These are phyloP conservation scores for Pholiota adiposa DNA, from an alignment of 1,284 basidiomycete species.

Conservation along the genomic window DNA sequence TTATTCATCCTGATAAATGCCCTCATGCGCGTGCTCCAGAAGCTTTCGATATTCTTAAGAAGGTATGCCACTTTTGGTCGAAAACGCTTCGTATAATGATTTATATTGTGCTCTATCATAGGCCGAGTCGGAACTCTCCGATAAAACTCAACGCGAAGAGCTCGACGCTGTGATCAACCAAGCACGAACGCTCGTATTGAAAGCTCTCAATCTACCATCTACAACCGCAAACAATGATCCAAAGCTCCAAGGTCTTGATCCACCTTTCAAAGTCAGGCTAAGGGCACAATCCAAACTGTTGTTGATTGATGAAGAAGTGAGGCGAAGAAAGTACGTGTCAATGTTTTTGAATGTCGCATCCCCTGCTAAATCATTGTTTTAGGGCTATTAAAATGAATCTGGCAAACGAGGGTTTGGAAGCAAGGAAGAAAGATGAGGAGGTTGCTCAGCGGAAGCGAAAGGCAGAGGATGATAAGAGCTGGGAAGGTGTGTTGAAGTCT, in stretches of 20 bases:
- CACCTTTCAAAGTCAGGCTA: slow-evolving; percentile 67
- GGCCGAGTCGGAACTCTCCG: slow-evolving; percentile 82
- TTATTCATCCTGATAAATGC: slow-evolving; percentile 88
- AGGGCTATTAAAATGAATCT: slow-evolving; percentile 86
- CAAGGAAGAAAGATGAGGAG: slow-evolving; percentile 83
- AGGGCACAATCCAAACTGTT: slow-evolving; percentile 75
- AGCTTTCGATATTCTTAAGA: slow-evolving; percentile 84
- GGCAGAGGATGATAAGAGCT: slow-evolving; percentile 78
- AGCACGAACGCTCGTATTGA: slow-evolving; percentile 67
- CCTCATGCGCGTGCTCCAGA: slow-evolving; percentile 79
- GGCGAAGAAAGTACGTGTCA: slow-evolving; percentile 66
- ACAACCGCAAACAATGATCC: slow-evolving; percentile 60
- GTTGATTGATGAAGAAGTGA: slow-evolving; percentile 81
- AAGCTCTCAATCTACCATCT: slow-evolving; percentile 59
- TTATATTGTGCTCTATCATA: slow-evolving; percentile 31
- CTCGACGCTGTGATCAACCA: slow-evolving; percentile 78
- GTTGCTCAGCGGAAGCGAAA: slow-evolving; percentile 75
- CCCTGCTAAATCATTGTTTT: no score
- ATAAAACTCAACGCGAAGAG: slow-evolving; percentile 74
- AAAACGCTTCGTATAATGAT: background rate
- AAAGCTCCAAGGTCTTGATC: slow-evolving; percentile 52
- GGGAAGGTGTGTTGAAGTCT: slow-evolving; percentile 70
- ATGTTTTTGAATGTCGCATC: background rate
- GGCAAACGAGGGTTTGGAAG: slow-evolving; percentile 84
- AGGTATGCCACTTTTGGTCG: slow-evolving; percentile 47